A percentile compares a stretch with the other conserved stretches of the same genome.
These are phyloP conservation scores for Sporisorium graminicola DNA, from an alignment of 1,284 basidiomycete genomes.

Conservation along the genomic window DNA sequence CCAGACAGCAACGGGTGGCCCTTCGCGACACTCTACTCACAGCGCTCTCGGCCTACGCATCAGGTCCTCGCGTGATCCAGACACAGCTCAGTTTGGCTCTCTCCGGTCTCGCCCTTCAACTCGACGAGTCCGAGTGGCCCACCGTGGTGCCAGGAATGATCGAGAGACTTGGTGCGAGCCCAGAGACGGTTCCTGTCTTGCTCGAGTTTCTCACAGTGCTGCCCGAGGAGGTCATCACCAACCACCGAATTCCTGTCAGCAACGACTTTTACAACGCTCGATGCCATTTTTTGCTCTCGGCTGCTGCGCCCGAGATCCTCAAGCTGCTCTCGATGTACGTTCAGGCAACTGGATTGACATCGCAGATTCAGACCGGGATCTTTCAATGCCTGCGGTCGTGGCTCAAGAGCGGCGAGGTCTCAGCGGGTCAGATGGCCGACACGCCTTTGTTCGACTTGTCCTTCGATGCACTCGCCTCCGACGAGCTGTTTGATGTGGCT, in stretches of 20 bases:
- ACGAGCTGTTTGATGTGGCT: conserved; percentile 89
- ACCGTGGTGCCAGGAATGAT: conserved; percentile 86
- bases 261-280: conserved; percentile 77
- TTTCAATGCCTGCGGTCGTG: conserved; percentile 89
- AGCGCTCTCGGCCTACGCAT: conserved; percentile 76
- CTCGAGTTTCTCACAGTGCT: conserved; percentile 91
- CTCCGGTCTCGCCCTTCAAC: conserved; percentile 89
- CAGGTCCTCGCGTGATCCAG: conserved; percentile 87
- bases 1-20: conserved; percentile 78
- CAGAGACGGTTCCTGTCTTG: conserved; percentile 83
- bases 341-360: conserved; percentile 85
- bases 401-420: conserved; percentile 88
- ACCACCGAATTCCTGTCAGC: conserved; percentile 89
- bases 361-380: conserved; percentile 84
- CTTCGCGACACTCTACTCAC: conserved; percentile 88
- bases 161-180: conserved; percentile 85
- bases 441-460: conserved; percentile 83
- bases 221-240: conserved; percentile 88
- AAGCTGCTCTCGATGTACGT: conserved; percentile 89
- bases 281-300: conserved; percentile 64
- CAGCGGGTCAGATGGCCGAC: conserved; percentile 77
- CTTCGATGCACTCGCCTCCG: conserved; percentile 70
- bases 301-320: conserved; percentile 81
- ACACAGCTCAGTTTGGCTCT: conserved; percentile 91
- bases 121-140: conserved; percentile 80